Percentiles rank a stretch among this genome's conserved stretches.
phyloP scores from a whole-genome alignment of 1,284 basidiomycete genomes.

The Ustanciosporium gigantosporum region DNA sequence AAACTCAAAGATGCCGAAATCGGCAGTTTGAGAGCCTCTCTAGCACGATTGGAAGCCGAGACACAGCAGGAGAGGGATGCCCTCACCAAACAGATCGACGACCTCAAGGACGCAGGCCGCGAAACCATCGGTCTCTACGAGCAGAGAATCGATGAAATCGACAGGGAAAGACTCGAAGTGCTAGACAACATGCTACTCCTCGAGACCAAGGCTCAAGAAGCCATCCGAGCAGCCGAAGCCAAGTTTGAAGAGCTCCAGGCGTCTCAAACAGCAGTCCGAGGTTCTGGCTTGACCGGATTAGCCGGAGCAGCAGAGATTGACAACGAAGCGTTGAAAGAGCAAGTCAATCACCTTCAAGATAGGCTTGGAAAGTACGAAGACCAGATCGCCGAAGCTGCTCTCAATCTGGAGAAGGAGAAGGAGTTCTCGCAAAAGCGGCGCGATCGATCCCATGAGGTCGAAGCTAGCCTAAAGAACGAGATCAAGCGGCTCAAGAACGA shows the following conservation, averaged over 20 bases:
- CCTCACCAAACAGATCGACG: conserved; percentile 69
- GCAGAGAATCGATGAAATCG: conserved; percentile 32
- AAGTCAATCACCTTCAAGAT: conserved; percentile 80
- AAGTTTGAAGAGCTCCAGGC: conserved; percentile 69
- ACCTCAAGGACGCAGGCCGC: conserved; percentile 79
- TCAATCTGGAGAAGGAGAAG: conserved; percentile 72
- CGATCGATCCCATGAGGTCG: conserved; percentile 69
- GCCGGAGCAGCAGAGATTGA: conserved; percentile 73
- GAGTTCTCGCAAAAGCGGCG: conserved; percentile 69
- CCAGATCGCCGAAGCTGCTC: conserved; percentile 76
- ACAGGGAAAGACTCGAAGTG: conserved; percentile 58
- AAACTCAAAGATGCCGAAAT: conserved; percentile 50
- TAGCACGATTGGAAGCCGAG: conserved; percentile 47
- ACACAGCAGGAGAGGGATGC: conserved; percentile 44
- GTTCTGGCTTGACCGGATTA: neutral
- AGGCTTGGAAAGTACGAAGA: conserved; percentile 80
- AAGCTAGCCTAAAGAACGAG: conserved; percentile 63
- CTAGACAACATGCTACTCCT: conserved; percentile 40
- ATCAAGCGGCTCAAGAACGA: conserved; percentile 67
- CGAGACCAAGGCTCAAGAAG: conserved; percentile 76
- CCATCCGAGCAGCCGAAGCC: conserved; percentile 71
- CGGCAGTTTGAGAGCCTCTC: conserved; percentile 41
- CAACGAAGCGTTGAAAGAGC: conserved; percentile 85
- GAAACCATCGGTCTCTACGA: conserved; percentile 63
- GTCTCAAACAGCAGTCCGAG: conserved; percentile 6